phyloP scores from a whole-genome alignment of 2,329 filamentous ascomycete genomes.

The Xylariales sp. region DNA sequence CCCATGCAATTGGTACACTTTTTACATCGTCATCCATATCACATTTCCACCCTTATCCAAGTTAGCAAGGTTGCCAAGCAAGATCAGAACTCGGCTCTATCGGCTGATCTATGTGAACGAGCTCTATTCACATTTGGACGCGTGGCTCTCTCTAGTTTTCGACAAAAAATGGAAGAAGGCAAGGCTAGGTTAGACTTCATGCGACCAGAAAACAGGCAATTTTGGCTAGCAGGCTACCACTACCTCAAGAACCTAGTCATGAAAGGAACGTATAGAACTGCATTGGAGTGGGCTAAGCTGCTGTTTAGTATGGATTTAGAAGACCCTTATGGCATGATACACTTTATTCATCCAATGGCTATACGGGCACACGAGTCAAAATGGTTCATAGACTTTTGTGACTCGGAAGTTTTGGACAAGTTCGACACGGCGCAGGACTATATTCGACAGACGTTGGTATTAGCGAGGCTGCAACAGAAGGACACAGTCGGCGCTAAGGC shows the following conservation, averaged over 20 bases:
- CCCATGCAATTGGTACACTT: conserved; percentile 84
- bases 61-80: conserved; percentile 93
- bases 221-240: conserved; percentile 90
- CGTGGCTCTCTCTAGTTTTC: conserved; percentile 84
- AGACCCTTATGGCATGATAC: conserved; percentile 85
- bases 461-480: conserved; percentile 79
- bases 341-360: conserved; percentile 85
- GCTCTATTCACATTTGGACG: conserved; percentile 95
- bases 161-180: conserved; percentile 78
- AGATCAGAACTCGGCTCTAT: conserved; percentile 86
- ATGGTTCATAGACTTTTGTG: conserved; percentile 78
- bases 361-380: conserved; percentile 82
- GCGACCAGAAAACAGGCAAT: conserved; percentile 87
- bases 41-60: conserved; percentile 92
- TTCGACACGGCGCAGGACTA: conserved; percentile 63
- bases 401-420: conserved; percentile 58
- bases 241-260: conserved; percentile 87
- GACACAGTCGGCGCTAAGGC: conserved; percentile 73
- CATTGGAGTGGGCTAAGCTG: conserved; percentile 92
- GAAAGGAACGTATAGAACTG: conserved; percentile 94
- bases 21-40: conserved; percentile 82
- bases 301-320: conserved; percentile 78
- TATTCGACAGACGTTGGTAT: conserved; percentile 78
- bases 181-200: conserved; percentile 84
- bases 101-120: conserved; percentile 88